Base-by-base conservation (phyloP, 805 yeast species). In the Ogataea pignaliae region DNA sequence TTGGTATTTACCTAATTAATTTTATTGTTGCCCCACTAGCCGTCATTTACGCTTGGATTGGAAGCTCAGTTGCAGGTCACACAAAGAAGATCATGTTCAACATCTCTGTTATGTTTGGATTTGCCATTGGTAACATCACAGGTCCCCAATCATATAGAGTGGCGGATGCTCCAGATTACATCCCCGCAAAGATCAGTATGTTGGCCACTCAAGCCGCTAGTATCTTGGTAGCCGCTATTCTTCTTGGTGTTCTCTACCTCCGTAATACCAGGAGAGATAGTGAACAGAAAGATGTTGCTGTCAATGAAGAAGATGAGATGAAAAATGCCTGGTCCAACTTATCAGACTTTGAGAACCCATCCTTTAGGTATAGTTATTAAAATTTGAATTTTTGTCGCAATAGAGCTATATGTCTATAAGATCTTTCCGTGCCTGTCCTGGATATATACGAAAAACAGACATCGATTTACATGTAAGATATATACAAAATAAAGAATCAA, bases 131-230 rank as follows among this genome's bases (percentile, higher is more conserved):
- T 3, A 71, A 79, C 50, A 63, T 83, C 43, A 66, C 78, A 33
- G 85, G 83, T 0, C 86, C 87, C 3, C 86, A 81, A 55, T 62
- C 78, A 52, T 80, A 80, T 59, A 72, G 78, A 53, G 72, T 67
- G 0, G 49, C 63, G 17, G 71, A 74, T 42, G 75, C 73, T 16
- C 85, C 85, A n/a, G 58, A 68, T 21, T 81, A 77, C 51, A 61
- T 61, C 16, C 75, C 82, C 8, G 86, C 86, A 2, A 81, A 79
- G 54, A 69, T 78, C 16, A 70, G 79, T 37, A 59, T 81, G 60
- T 70, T 79, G 46, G 75, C 67, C 7, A 70, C 78, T 29, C 74
- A 77, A 42, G 77, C 72, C 1, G 71, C 82, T 3, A 75, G 76
- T 39, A 64, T 71, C 34, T 72, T 70, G 1, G 28, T 48, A 70